Conservation (phyloP, 169 alveolate genomes). For the Plasmodium cynomolgi region DNA sequence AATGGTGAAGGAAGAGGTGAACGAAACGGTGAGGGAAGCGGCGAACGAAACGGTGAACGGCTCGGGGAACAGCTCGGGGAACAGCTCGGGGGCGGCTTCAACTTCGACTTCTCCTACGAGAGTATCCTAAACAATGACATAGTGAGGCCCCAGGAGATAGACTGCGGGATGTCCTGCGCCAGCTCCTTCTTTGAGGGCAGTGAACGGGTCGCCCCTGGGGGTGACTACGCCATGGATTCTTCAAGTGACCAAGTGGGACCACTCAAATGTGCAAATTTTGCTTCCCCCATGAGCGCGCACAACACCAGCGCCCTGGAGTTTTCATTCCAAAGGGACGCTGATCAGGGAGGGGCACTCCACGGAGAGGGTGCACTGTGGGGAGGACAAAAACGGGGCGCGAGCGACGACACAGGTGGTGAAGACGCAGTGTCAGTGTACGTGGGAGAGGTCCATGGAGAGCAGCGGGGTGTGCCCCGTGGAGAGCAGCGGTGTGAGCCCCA, state of each 20-base stretch:
- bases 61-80: not conserved
- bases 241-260: not conserved
- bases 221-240: not conserved
- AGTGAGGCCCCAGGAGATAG: constrained; percentile 69
- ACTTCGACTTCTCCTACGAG: constrained; percentile 48
- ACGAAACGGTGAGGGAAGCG: not conserved
- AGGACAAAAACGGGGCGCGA: not conserved
- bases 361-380: not conserved
- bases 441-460: not conserved
- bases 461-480: too few species aligned
- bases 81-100: not conserved
- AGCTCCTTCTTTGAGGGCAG: constrained; percentile 29
- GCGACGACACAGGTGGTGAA: too few species aligned
- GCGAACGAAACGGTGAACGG: not conserved
- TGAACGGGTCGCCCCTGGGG: constrained; percentile 7
- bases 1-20: not conserved
- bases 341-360: not conserved
- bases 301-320: not conserved
- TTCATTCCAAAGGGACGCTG: not conserved
- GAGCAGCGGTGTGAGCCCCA: too few species aligned
- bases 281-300: not conserved
- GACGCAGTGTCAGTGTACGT: not conserved
- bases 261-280: not conserved
- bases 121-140: constrained; percentile 33
- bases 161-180: constrained; percentile 67